Evolutionary conservation across 441 rosid genomes (phyloP).

Genomic region (Capsella rubella): DNA sequence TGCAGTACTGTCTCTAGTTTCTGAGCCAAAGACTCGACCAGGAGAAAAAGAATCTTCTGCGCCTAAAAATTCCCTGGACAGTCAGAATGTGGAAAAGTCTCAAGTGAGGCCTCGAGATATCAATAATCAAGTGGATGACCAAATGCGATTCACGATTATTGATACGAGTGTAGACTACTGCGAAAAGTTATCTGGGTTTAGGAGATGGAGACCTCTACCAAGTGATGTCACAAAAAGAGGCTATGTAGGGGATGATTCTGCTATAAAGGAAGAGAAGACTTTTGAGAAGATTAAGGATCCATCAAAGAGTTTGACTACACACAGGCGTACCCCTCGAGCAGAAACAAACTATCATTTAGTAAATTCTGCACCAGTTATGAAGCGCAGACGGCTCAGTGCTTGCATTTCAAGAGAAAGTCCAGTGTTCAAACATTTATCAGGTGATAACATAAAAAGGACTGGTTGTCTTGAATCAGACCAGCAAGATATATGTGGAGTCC

Average conservation of each 20-base stretch:
- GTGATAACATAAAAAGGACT: conserved; percentile 1
- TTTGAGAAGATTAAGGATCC: conserved; percentile 43
- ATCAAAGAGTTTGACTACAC: conserved; percentile 51
- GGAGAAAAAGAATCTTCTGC: conserved; percentile 39
- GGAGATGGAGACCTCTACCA: conserved; percentile 58
- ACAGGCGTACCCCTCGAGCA: conserved; percentile 51
- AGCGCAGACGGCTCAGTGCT: conserved; percentile 64
- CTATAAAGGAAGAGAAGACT: conserved; percentile 38
- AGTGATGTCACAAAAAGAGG: conserved; percentile 26
- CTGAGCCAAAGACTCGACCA: conserved; percentile 40
- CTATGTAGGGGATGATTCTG: conserved; percentile 33
- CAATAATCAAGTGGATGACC: conserved; percentile 39
- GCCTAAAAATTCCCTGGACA: conserved; percentile 34
- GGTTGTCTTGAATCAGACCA: conserved; percentile 41
- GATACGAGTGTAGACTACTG: conserved; percentile 63
- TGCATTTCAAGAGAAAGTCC: conserved; percentile 49
- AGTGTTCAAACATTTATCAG: conserved; percentile 22
- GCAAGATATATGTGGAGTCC: conserved; percentile 36
- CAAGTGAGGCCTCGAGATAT: conserved; percentile 36
- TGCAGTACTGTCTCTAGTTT: conserved; percentile 37
- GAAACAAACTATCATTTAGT: conserved; percentile 49
- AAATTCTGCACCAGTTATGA: conserved; percentile 51
- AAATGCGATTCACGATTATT: conserved; percentile 55
- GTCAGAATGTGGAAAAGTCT: conserved; percentile 39
- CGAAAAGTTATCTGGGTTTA: conserved; percentile 49